Evolutionary conservation across 2,329 filamentous ascomycete genomes (phyloP), one percentile per base, ranked within the genome.

Genomic region (Diaporthe vexans): DNA sequence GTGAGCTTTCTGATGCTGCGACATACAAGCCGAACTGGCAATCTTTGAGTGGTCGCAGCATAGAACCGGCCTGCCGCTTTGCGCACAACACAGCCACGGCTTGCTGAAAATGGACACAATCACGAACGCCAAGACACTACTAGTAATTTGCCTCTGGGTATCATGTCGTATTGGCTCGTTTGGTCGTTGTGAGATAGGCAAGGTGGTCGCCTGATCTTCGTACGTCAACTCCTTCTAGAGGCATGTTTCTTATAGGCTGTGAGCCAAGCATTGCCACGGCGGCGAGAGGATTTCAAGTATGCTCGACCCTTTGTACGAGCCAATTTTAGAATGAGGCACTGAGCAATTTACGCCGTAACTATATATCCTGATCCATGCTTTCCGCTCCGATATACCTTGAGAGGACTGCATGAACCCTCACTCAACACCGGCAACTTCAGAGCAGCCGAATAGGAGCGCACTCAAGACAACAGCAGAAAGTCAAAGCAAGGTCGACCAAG

Each of bases 51-150:
- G 61, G 46, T 52, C 29, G 59, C 17, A 3, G 43, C 43, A 35
- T 10, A 63, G 9, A 19, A n/a, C 3, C 8, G 24, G 4, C 19
- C 11, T 59, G 21, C 57, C 35, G 40, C 40, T 37, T 46, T 65
- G 61, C 19, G 43, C 17, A 35, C 43, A 65, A 24, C 61, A 51
- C 29, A 51, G 43, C 46, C 43, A 51, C 43, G 24, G 11, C 19
- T 24, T 37, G 21, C 61, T 52, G 43, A 24, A 67, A 37, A 48
- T 21, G 61, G 61, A 35, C 61, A 67, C 46, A 37, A 37, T 51
- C 17, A 37, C 35, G 43, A 11, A 43, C 4, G 61, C 61, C 61
- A 51, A 65, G 59, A 65, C 59, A 24, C 59, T 33, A 33, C 6
- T 33, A 33, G 29, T 65, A 65, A 21, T 51, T 19, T 33, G 43